Base-by-base conservation (phyloP, 768 basidiomycete species). In the Grammothele lineata region DNA sequence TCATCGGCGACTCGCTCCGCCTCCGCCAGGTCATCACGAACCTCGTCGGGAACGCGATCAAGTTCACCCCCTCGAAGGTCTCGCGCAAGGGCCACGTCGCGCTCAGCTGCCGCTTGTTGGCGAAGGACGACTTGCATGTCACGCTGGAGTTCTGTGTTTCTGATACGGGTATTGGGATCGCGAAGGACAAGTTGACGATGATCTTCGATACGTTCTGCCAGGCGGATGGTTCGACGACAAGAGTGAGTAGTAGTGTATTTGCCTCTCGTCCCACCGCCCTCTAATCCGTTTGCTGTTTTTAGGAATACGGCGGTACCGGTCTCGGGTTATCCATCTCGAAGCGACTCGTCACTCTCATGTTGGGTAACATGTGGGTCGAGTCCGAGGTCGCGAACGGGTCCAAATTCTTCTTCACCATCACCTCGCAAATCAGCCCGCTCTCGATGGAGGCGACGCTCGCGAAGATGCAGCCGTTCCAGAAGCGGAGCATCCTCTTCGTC, bases 151-250 rank as follows among this genome's bases (percentile, higher is more conserved):
- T 99, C 74, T 96, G 94, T 61, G 94, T 98, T 18, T 86, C 87
- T 43, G 96, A 99, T 62, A 97, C 94, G 1, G 96, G 96, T 46
- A 99, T 99, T 58, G 96, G 96, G 43, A 98, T 99, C 63, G 92
- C 95, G 46, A 92, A 93, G 64, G 96, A 98, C 66, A 98, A 98
- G 72, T 71, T 98, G 55, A 95, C 94, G 61, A 74, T 98, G 60
- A 98, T 98, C 63, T 99, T 98, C 68, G 96, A 99, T 62, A 98
- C 96, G 1, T 99, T 99, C 70, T 92, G 91, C 56, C 96, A 98
- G 63, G 96, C 96, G 0, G 96, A 98, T 72, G 96, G 96, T 21
- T 97, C 93, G 7, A 98, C 96, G 4, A 98, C 94, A 5, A 70
- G 95, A 61, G 91, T 90, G 57, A 35, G 85, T 72, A 2, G 24